Percentiles rank a stretch among this genome's conserved stretches.
Conservation (phyloP, 176 grass and related monocot species). For the Saccharum officinarum region DNA sequence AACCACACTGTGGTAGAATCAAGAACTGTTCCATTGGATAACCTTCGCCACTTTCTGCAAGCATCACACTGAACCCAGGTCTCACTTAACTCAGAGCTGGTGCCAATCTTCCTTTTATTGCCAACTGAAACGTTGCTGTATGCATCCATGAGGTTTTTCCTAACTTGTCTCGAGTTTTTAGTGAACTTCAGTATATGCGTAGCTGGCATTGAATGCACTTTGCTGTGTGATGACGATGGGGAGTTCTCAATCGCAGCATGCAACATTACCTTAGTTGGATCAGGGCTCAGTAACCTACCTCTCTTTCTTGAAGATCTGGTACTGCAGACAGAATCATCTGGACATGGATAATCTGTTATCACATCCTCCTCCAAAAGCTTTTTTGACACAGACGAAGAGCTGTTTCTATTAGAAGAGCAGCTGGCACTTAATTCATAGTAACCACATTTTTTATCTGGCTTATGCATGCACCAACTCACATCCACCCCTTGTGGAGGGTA, state of each 20-base stretch:
- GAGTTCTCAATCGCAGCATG: slow-evolving; percentile 36
- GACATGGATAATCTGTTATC: slow-evolving; percentile 35
- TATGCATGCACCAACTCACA: slow-evolving; percentile 81
- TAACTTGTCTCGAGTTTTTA: slow-evolving; percentile 45
- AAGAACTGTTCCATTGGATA: slow-evolving; percentile 52
- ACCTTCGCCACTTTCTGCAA: slow-evolving; percentile 89
- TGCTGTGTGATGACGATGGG: slow-evolving; percentile 19
- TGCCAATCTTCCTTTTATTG: slow-evolving; percentile 56
- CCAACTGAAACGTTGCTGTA: slow-evolving; percentile 37
- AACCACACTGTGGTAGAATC: slow-evolving; percentile 79
- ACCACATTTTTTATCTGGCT: slow-evolving; percentile 73
- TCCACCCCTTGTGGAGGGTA: slow-evolving; percentile 71
- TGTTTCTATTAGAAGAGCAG: slow-evolving; percentile 36
- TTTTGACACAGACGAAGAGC: slow-evolving; percentile 31
- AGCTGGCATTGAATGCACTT: slow-evolving; percentile 22
- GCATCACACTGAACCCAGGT: slow-evolving; percentile 94
- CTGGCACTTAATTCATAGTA: slow-evolving; percentile 78
- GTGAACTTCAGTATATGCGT: slow-evolving; percentile 48
- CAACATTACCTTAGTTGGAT: slow-evolving; percentile 12
- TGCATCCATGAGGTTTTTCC: slow-evolving; percentile 63
- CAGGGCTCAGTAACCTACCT: slow-evolving; percentile 45
- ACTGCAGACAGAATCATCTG: slow-evolving; percentile 39
- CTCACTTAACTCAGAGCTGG: slow-evolving; percentile 50
- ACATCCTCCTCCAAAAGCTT: slow-evolving; percentile 38
- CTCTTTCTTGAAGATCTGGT: slow-evolving; percentile 57